Conservation (phyloP, 1,284 basidiomycete species). For the Trametes versicolor region DNA sequence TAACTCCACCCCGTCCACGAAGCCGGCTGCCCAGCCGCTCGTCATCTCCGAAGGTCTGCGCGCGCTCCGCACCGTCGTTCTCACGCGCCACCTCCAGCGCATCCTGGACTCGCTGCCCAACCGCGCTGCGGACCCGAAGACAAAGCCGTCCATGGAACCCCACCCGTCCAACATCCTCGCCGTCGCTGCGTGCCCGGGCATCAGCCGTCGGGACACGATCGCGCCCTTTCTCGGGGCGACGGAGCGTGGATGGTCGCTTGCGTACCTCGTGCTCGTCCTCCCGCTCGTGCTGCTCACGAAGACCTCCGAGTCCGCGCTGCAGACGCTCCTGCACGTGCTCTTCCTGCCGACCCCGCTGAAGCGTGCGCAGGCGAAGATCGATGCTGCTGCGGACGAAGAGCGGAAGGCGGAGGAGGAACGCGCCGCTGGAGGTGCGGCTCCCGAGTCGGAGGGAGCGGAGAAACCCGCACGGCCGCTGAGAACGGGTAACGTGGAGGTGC, state of each 20-base stretch:
- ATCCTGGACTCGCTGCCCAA: conserved; percentile 79
- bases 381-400: conserved; percentile 39
- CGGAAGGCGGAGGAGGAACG: conserved; percentile 27
- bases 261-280: conserved; percentile 70
- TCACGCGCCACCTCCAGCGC: conserved; percentile 80
- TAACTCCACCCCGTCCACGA: conserved; percentile 35
- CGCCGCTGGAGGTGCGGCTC: conserved; percentile 17
- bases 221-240: conserved; percentile 64
- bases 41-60: conserved; percentile 64
- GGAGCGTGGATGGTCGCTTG: conserved; percentile 50
- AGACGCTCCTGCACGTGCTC: conserved; percentile 74
- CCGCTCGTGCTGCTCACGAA: conserved; percentile 71
- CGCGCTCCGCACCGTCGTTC: conserved; percentile 68
- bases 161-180: conserved; percentile 79
- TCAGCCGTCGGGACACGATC: conserved; percentile 73
- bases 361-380: conserved; percentile 46
- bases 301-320: conserved; percentile 62
- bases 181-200: conserved; percentile 76
- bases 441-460: neutral
- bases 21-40: conserved; percentile 54
- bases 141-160: conserved; percentile 24
- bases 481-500: conserved; percentile 50
- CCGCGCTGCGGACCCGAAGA: conserved; percentile 51
- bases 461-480: conserved; percentile 47
- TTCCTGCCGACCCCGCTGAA: conserved; percentile 83